Conservation (phyloP, 768 basidiomycete species). For the Tylopilus sp. region DNA sequence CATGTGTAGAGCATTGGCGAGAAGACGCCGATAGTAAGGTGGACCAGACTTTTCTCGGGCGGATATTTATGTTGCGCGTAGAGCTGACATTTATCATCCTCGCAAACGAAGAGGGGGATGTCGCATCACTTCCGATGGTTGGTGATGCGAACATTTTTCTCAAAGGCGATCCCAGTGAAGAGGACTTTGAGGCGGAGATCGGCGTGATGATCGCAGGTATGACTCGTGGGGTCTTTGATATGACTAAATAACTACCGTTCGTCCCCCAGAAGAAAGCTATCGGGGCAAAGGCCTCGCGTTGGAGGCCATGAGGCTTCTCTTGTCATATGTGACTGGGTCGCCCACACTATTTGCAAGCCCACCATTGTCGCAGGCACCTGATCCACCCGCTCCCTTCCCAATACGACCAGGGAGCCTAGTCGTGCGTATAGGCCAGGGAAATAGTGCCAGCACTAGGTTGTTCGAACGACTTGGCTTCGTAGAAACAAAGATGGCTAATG, state of each 20-base stretch:
- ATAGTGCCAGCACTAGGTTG: conserved; percentile 64
- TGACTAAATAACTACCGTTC: not conserved
- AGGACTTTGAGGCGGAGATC: conserved; percentile 69
- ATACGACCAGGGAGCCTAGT: conserved; percentile 51
- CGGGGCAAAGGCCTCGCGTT: conserved; percentile 66
- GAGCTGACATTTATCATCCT: conserved; percentile 91
- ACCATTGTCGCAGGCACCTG: conserved; percentile 15
- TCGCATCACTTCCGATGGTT: conserved; percentile 60
- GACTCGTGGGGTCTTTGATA: not conserved
- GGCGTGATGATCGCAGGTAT: conserved; percentile 93
- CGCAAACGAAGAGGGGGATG: conserved; percentile 32
- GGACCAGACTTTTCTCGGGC: not conserved
- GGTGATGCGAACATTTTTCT: conserved; percentile 94
- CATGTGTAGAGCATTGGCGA: conserved; percentile 72
- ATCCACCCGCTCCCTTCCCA: conserved; percentile 39
- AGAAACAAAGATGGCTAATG: conserved; percentile 61
- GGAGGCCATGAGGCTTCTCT: conserved; percentile 61
- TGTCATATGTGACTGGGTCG: conserved; percentile 62
- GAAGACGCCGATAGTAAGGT: conserved; percentile 71
- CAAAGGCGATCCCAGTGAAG: conserved; percentile 45
- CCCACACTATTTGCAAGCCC: conserved; percentile 20
- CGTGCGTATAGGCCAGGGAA: conserved; percentile 67
- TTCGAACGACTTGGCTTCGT: conserved; percentile 78
- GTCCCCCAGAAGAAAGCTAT: conserved; percentile 52
- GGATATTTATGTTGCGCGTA: conserved; percentile 24